These are phyloP conservation scores for Populus tremula DNA, from an alignment of 345 rosid genomes.

Conservation along the genomic window DNA sequence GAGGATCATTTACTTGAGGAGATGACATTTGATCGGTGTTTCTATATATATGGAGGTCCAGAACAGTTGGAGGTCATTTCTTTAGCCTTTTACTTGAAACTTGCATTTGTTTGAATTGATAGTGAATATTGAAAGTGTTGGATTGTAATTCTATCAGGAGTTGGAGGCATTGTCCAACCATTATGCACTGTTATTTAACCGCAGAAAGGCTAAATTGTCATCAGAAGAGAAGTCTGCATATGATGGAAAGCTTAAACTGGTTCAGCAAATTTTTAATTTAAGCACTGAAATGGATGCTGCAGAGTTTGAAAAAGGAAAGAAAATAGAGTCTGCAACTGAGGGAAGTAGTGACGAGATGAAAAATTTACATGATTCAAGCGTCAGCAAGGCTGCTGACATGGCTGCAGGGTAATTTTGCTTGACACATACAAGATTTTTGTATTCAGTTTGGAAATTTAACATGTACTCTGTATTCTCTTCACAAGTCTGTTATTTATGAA, in stretches of 20 bases:
- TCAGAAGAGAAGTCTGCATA: conserved; percentile 64
- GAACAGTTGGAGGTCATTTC: conserved; percentile 85
- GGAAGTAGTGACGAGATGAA: conserved; percentile 73
- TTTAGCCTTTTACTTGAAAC: conserved; percentile 21
- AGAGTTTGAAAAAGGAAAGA: conserved; percentile 82
- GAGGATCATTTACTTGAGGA: conserved; percentile 84
- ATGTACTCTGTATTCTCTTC: no score
- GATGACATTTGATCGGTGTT: conserved; percentile 92
- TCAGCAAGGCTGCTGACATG: conserved; percentile 95
- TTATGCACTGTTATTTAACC: conserved; percentile 70
- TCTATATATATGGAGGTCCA: conserved; percentile 99
- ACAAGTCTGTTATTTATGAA: not conserved
- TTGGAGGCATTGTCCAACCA: conserved; percentile 89
- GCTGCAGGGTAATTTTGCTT: conserved; percentile 73
- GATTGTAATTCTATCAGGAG: conserved; percentile 55
- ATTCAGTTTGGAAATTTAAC: no score
- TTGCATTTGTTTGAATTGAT: conserved; percentile 13
- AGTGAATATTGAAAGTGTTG: conserved; percentile 14
- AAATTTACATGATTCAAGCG: conserved; percentile 67
- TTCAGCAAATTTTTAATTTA: conserved; percentile 74
- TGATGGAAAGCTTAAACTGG: conserved; percentile 80
- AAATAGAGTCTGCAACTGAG: conserved; percentile 59
- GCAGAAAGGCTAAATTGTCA: conserved; percentile 80
- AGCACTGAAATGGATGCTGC: conserved; percentile 46
- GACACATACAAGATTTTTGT: not conserved